These are phyloP conservation scores for Paragyromitra xinjiangensis DNA, from an alignment of 495 filamentous ascomycete genomes.

Conservation along the genomic window DNA sequence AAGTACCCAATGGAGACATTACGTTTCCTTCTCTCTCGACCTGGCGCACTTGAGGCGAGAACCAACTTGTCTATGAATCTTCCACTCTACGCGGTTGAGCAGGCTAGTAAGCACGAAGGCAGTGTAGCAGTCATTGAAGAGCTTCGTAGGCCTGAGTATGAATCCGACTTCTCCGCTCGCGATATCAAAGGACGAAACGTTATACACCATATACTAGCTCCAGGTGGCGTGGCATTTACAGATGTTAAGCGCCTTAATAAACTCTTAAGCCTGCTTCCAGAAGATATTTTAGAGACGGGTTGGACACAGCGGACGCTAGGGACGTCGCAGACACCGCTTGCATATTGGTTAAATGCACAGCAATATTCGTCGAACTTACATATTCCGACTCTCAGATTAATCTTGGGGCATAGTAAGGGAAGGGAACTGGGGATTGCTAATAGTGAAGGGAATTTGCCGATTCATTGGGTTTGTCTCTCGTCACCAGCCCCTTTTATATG, in stretches of 20 bases:
- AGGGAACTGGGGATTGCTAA: constrained; percentile 48
- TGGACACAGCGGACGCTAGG: constrained; percentile 37
- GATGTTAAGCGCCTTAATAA: background rate
- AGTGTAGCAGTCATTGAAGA: constrained; percentile 17
- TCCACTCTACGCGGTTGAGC: constrained; percentile 39
- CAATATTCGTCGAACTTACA: background rate
- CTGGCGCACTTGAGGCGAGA: constrained; percentile 37
- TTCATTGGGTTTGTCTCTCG: constrained; percentile 42
- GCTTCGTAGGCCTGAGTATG: constrained; percentile 38
- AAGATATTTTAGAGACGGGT: constrained; percentile 26
- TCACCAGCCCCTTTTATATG: background rate
- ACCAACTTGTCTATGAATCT: constrained; percentile 41
- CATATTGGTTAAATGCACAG: constrained; percentile 28
- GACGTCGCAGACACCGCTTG: constrained; percentile 39
- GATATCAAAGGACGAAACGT: constrained; percentile 45
- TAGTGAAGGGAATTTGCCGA: constrained; percentile 51
- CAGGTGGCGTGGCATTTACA: background rate
- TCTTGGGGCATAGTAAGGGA: constrained; percentile 40
- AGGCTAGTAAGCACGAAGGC: no score
- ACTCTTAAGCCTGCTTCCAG: constrained; percentile 27
- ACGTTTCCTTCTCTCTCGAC: constrained; percentile 39
- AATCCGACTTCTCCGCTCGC: constrained; percentile 46
- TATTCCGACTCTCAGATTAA: constrained; percentile 18
- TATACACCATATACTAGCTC: constrained; percentile 26
- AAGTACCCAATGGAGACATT: constrained; percentile 49